Evolutionary conservation across 2,329 filamentous ascomycete genomes (phyloP).

Genomic region (Claviceps africana): DNA sequence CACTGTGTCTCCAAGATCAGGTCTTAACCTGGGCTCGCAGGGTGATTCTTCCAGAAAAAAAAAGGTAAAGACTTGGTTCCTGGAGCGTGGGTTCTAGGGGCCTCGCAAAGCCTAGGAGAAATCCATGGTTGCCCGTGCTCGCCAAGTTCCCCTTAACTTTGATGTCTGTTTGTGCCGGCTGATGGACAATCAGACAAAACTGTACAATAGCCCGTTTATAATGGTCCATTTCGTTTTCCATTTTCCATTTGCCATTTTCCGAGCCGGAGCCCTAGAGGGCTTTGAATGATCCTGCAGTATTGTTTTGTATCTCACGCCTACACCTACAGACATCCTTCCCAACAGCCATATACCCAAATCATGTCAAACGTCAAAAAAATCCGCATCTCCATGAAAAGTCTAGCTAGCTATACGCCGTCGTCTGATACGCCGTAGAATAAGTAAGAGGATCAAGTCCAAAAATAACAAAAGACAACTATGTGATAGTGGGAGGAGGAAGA

Average conservation of each 20-base stretch:
- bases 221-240: not conserved
- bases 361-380: slow-evolving; percentile 8
- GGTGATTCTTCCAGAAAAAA: slow-evolving; percentile 19
- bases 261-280: not conserved
- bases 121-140: too few species aligned
- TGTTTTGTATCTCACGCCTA: slow-evolving; percentile 11
- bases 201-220: slow-evolving; percentile 5
- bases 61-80: slow-evolving; percentile 18
- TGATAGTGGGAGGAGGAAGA: not conserved
- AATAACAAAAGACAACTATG: not conserved
- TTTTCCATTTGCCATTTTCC: not conserved
- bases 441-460: not conserved
- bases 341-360: not conserved
- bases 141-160: slow-evolving; percentile 1
- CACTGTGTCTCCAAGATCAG: not conserved
- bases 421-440: slow-evolving; percentile 4
- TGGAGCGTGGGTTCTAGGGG: slow-evolving; percentile 21
- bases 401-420: slow-evolving; percentile 12
- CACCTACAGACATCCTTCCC: slow-evolving; percentile 13
- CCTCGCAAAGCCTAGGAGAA: not conserved
- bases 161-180: slow-evolving; percentile 3
- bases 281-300: slow-evolving; percentile 8
- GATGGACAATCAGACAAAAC: slow-evolving; percentile 4
- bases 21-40: slow-evolving; percentile 11
- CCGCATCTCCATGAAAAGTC: slow-evolving; percentile 10